A percentile compares a stretch with the other conserved stretches of the same genome.
These are phyloP conservation scores for Tolypocladium ophioglossoides DNA, from an alignment of 2,329 filamentous ascomycete species.

Conservation along the genomic window DNA sequence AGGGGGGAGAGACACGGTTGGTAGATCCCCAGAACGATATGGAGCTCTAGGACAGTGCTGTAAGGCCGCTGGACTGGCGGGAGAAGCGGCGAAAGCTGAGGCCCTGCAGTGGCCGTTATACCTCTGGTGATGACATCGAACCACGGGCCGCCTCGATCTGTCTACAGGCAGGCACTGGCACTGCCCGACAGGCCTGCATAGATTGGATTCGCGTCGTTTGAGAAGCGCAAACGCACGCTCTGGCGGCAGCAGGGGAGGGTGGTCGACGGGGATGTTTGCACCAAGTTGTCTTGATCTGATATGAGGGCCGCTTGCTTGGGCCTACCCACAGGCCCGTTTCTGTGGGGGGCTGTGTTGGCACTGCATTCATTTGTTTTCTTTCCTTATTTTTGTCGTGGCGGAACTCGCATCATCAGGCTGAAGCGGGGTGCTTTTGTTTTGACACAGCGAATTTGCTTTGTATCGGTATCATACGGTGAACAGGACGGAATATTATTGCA, in stretches of 20 bases:
- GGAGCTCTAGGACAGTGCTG: slow-evolving; percentile 14
- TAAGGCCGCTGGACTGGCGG: slow-evolving; percentile 14
- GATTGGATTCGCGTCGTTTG: background rate
- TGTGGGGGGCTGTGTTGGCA: background rate
- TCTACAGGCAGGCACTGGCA: background rate
- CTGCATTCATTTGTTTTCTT: background rate
- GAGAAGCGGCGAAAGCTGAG: slow-evolving; percentile 6
- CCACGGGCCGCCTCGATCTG: background rate
- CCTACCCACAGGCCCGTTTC: background rate
- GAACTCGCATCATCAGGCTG: background rate
- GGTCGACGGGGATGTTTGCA: background rate
- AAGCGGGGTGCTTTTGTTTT: slow-evolving; percentile 3
- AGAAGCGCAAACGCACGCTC: background rate
- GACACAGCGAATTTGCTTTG: slow-evolving; percentile 6
- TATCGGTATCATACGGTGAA: background rate
- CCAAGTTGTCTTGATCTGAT: background rate
- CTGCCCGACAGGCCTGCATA: background rate
- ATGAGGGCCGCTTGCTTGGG: background rate
- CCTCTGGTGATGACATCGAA: too few species aligned
- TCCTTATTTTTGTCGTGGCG: background rate
- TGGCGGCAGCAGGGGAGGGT: background rate
- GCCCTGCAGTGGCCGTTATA: background rate
- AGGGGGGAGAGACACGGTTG: slow-evolving; percentile 22
- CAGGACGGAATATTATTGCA: background rate
- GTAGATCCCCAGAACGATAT: slow-evolving; percentile 11